phyloP scores from a whole-genome alignment of 208 protist species.

The Leptomonas pyrrhocoris region DNA sequence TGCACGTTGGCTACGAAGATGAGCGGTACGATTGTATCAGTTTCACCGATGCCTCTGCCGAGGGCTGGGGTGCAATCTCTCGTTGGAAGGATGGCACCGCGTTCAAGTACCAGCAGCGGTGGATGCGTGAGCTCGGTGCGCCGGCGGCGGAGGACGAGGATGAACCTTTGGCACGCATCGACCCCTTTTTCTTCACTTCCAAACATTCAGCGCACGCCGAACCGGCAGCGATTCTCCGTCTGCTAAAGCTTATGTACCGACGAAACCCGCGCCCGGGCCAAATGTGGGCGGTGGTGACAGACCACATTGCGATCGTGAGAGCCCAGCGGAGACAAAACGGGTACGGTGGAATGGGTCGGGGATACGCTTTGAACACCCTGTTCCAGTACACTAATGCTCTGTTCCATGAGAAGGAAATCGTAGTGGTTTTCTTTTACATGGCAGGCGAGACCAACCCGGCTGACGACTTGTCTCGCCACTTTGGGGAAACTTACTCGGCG shows the following conservation, averaged over 20 bases:
- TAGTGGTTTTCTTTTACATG: slow-evolving; percentile 21
- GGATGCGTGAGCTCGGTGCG: background rate
- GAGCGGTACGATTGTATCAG: background rate
- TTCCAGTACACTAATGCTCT: slow-evolving; percentile 11
- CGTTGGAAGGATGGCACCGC: background rate
- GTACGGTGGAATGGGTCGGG: slow-evolving; percentile 12
- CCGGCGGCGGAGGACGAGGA: background rate
- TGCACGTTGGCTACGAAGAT: slow-evolving; percentile 2
- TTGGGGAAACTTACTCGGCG: too few species aligned
- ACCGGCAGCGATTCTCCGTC: background rate
- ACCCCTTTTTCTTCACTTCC: background rate
- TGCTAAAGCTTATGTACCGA: background rate
- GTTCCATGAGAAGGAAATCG: slow-evolving; percentile 5
- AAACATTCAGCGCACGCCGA: slow-evolving; percentile 1
- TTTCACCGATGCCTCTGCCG: background rate
- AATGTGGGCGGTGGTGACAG: slow-evolving; percentile 13
- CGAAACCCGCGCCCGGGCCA: background rate
- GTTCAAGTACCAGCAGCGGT: slow-evolving; percentile 4
- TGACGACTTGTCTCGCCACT: slow-evolving; percentile 10
- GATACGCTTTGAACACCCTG: slow-evolving; percentile 17
- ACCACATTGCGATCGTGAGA: slow-evolving; percentile 9
- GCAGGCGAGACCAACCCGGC: slow-evolving; percentile 18
- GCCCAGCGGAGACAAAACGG: slow-evolving; percentile 8
- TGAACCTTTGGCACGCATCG: background rate
- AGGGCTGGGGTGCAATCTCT: background rate